These are phyloP conservation scores for Calonectria crousiana DNA, from an alignment of 2,329 filamentous ascomycete species.

Conservation along the genomic window DNA sequence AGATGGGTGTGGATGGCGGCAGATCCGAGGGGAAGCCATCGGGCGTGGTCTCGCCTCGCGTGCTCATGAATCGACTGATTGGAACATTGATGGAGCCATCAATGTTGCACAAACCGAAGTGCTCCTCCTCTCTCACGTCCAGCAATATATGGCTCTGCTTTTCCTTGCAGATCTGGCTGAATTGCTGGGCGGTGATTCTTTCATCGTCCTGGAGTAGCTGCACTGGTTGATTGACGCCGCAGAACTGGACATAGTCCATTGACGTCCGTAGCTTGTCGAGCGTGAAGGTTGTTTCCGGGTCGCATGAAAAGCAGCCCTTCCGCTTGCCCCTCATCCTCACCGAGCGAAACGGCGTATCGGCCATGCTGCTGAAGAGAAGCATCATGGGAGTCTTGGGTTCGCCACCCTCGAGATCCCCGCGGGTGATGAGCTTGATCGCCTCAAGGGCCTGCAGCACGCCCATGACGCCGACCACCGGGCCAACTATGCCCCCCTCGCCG, in stretches of 20 bases:
- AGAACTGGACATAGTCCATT: slow-evolving; percentile 89
- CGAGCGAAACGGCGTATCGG: slow-evolving; percentile 71
- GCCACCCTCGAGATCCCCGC: slow-evolving; percentile 43
- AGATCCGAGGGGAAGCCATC: slow-evolving; percentile 56
- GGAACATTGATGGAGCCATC: slow-evolving; percentile 81
- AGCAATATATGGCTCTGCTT: slow-evolving; percentile 69
- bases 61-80: slow-evolving; percentile 66
- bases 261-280: slow-evolving; percentile 70
- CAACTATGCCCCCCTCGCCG: slow-evolving; percentile 92
- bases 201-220: slow-evolving; percentile 71
- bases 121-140: slow-evolving; percentile 87
- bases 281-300: slow-evolving; percentile 69
- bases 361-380: slow-evolving; percentile 62
- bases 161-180: slow-evolving; percentile 53
- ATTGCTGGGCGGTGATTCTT: slow-evolving; percentile 75
- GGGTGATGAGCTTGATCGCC: slow-evolving; percentile 83
- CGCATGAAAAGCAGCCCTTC: slow-evolving; percentile 82
- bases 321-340: slow-evolving; percentile 80
- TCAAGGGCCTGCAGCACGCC: slow-evolving; percentile 92
- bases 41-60: slow-evolving; percentile 50
- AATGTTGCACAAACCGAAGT: slow-evolving; percentile 85
- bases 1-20: slow-evolving; percentile 66
- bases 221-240: slow-evolving; percentile 72
- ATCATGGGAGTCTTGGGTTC: slow-evolving; percentile 48
- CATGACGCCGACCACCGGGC: slow-evolving; percentile 93